Conservation (phyloP, 2,329 filamentous ascomycete species). For the Aspergillus vadensis region DNA sequence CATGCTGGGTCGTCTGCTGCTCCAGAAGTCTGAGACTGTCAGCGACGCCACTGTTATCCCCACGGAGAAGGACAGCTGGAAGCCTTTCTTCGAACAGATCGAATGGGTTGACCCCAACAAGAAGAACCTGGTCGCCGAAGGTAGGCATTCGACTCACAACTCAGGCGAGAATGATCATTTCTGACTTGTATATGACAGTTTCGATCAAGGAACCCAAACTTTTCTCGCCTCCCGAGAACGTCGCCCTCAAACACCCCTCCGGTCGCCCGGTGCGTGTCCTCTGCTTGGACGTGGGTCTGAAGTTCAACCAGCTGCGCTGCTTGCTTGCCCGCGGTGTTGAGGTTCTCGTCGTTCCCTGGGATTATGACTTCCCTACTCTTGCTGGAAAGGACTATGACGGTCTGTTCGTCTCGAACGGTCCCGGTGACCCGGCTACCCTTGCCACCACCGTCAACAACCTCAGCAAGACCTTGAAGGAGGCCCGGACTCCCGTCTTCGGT, state of each 20-base stretch:
- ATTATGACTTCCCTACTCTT: conserved; percentile 81
- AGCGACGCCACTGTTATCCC: conserved; percentile 43
- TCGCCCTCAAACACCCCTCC: conserved; percentile 80
- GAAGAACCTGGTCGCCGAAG: conserved; percentile 90
- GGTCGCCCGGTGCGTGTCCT: conserved; percentile 84
- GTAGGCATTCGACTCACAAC: conserved; percentile 57
- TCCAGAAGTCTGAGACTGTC: conserved; percentile 61
- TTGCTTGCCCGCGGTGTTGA: conserved; percentile 89
- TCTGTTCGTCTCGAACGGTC: conserved; percentile 96
- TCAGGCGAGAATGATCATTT: neutral
- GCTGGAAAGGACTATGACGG: conserved; percentile 87
- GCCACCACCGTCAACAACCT: conserved; percentile 77
- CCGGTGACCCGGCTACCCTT: conserved; percentile 89
- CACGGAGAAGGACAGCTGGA: conserved; percentile 50
- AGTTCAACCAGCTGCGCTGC: conserved; percentile 96
- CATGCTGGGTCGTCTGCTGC: conserved; percentile 89
- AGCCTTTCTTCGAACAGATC: conserved; percentile 69
- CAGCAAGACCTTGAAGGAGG: conserved; percentile 71
- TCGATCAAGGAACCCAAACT: conserved; percentile 85
- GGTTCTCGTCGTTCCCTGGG: conserved; percentile 92
- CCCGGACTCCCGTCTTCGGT: conserved; percentile 85
- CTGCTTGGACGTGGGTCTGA: conserved; percentile 95
- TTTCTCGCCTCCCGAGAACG: conserved; percentile 72
- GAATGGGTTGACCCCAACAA: conserved; percentile 92
- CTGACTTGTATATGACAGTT: conserved; percentile 60